A percentile compares a stretch with the other conserved stretches of the same genome.
phyloP scores from a whole-genome alignment of 768 basidiomycete genomes.

The Suillus cothurnatus region DNA sequence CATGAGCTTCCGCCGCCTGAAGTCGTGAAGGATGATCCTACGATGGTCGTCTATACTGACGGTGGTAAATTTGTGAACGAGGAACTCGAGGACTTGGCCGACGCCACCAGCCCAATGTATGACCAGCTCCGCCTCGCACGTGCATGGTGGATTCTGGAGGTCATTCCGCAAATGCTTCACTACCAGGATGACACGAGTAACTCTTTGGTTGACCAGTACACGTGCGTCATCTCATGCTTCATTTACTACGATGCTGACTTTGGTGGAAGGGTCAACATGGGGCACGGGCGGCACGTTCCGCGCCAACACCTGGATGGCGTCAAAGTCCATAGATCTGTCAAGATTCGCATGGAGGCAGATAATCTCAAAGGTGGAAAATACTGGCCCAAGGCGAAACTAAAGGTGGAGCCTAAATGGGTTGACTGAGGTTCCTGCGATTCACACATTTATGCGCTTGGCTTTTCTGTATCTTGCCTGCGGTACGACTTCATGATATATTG shows the following conservation, averaged over 20 bases:
- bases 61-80: constrained; percentile 39
- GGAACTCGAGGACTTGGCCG: constrained; percentile 65
- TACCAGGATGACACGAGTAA: constrained; percentile 29
- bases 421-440: constrained; percentile 27
- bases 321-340: constrained; percentile 50
- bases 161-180: constrained; percentile 40
- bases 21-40: constrained; percentile 15
- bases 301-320: constrained; percentile 37
- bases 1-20: constrained; percentile 18
- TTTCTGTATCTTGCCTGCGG: background rate
- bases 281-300: constrained; percentile 43
- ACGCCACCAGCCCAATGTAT: constrained; percentile 52
- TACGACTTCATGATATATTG: background rate
- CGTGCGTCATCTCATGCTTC: constrained; percentile 17
- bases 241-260: background rate
- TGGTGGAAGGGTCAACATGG: constrained; percentile 37
- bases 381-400: constrained; percentile 41
- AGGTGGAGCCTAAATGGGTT: constrained; percentile 41
- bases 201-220: constrained; percentile 15
- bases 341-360: constrained; percentile 53
- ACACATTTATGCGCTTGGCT: background rate
- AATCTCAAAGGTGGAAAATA: constrained; percentile 37
- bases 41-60: constrained; percentile 21
- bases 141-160: constrained; percentile 71
- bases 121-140: constrained; percentile 55